These are phyloP conservation scores for Eragrostis nindensis DNA, from an alignment of 176 grass and related monocot genomes.

Conservation along the genomic window DNA sequence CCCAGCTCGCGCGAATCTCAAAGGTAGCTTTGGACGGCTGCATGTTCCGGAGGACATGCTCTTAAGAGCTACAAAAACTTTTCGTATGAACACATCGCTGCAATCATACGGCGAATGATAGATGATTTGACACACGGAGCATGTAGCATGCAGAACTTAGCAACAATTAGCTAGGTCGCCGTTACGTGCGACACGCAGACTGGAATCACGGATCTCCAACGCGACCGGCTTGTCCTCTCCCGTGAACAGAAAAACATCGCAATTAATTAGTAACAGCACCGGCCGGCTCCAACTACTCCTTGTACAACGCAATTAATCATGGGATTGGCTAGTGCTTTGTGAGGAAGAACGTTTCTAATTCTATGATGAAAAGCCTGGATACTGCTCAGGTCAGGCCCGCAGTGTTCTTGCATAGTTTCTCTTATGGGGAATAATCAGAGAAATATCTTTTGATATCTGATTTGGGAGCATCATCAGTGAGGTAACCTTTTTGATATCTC, in stretches of 20 bases:
- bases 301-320: not conserved
- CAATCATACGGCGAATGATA: conserved; percentile 2
- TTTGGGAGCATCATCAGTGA: not conserved
- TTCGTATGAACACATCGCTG: too few relatives aligned
- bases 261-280: not conserved
- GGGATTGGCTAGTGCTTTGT: not conserved
- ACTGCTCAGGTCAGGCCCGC: too few relatives aligned
- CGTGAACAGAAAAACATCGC: not conserved
- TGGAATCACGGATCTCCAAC: conserved; percentile 24
- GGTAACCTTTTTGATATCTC: not conserved
- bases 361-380: not conserved
- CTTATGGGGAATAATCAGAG: not conserved
- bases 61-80: too few relatives aligned
- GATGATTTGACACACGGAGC: not conserved
- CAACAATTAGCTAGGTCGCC: not conserved
- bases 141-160: not conserved
- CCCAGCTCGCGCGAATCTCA: too few relatives aligned
- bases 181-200: not conserved
- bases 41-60: too few relatives aligned
- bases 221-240: not conserved
- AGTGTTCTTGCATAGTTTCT: not conserved
- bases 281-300: not conserved
- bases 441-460: not conserved
- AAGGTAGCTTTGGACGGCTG: too few relatives aligned
- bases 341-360: not conserved